A percentile compares a stretch with the other conserved stretches of the same genome.
phyloP scores from a whole-genome alignment of 805 yeast species.

The Schizosaccharomyces osmophilus region DNA sequence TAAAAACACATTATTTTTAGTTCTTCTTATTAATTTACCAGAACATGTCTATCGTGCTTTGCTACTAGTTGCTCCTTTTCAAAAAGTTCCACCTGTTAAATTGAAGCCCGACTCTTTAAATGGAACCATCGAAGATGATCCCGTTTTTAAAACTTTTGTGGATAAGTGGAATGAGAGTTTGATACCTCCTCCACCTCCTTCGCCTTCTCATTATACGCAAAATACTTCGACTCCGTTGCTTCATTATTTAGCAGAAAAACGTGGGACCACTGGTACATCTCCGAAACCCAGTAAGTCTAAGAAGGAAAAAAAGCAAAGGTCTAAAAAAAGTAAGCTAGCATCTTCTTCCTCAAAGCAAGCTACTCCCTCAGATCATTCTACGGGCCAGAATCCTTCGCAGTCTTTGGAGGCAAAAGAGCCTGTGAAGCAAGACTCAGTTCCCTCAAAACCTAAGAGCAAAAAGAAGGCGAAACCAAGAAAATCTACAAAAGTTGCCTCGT shows the following conservation, averaged over 20 bases:
- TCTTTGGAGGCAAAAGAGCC: too few species aligned
- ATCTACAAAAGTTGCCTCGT: too few species aligned
- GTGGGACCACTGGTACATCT: too few species aligned
- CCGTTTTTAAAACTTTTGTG: background rate
- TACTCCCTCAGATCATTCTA: too few species aligned
- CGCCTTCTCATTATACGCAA: background rate
- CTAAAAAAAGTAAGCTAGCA: too few species aligned
- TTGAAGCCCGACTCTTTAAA: background rate
- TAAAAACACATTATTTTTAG: background rate
- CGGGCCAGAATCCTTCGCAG: too few species aligned
- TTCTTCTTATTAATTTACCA: background rate
- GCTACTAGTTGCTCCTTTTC: background rate
- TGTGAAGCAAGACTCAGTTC: too few species aligned
- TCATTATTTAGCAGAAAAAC: background rate
- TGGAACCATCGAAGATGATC: background rate
- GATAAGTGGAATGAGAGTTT: background rate
- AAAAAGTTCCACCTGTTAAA: background rate
- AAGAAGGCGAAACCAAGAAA: too few species aligned
- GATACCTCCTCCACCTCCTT: background rate
- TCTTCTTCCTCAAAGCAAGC: too few species aligned
- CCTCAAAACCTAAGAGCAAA: too few species aligned
- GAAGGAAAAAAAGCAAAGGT: too few species aligned
- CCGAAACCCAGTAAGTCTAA: too few species aligned
- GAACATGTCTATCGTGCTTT: background rate
- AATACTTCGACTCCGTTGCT: background rate